Conservation (phyloP, 441 rosid genomes). For the Arabidopsis hybrid region DNA sequence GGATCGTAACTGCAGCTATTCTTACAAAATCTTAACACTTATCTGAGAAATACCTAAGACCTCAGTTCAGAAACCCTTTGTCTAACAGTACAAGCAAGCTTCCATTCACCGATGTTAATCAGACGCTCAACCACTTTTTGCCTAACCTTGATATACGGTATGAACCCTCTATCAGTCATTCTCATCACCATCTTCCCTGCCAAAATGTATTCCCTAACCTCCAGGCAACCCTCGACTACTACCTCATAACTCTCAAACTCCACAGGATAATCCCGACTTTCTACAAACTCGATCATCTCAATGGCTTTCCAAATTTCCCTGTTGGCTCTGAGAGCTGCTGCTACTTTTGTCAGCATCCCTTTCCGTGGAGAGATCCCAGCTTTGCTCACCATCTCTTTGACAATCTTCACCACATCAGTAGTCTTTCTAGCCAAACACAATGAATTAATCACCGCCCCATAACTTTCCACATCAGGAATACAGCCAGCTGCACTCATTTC, state of each 20-base stretch:
- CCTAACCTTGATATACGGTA: slow-evolving; percentile 79
- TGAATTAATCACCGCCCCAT: slow-evolving; percentile 55
- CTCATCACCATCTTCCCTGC: slow-evolving; percentile 77
- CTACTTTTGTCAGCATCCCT: slow-evolving; percentile 63
- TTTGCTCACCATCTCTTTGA: slow-evolving; percentile 78
- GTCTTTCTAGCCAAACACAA: slow-evolving; percentile 68
- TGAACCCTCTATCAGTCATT: slow-evolving; percentile 82
- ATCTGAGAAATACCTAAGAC: slow-evolving; percentile 52
- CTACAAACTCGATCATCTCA: slow-evolving; percentile 74
- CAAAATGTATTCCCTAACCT: slow-evolving; percentile 65
- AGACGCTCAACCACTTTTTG: slow-evolving; percentile 78
- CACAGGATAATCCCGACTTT: slow-evolving; percentile 55
- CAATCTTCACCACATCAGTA: slow-evolving; percentile 55
- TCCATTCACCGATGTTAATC: slow-evolving; percentile 62
- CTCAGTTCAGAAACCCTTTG: slow-evolving; percentile 66
- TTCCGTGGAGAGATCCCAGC: slow-evolving; percentile 68
- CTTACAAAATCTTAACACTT: slow-evolving; percentile 35
- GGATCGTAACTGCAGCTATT: slow-evolving; percentile 26
- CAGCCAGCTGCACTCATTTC: slow-evolving; percentile 67
- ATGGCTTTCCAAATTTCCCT: slow-evolving; percentile 71
- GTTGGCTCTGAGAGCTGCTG: slow-evolving; percentile 64
- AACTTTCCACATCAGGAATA: slow-evolving; percentile 77
- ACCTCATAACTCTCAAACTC: slow-evolving; percentile 72
- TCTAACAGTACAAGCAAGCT: slow-evolving; percentile 74
- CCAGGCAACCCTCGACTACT: slow-evolving; percentile 70